Evolutionary conservation across 2,329 filamentous ascomycete species (phyloP), one percentile per base, ranked within the genome.

Genomic region (Phaeoacremonium minimum): DNA sequence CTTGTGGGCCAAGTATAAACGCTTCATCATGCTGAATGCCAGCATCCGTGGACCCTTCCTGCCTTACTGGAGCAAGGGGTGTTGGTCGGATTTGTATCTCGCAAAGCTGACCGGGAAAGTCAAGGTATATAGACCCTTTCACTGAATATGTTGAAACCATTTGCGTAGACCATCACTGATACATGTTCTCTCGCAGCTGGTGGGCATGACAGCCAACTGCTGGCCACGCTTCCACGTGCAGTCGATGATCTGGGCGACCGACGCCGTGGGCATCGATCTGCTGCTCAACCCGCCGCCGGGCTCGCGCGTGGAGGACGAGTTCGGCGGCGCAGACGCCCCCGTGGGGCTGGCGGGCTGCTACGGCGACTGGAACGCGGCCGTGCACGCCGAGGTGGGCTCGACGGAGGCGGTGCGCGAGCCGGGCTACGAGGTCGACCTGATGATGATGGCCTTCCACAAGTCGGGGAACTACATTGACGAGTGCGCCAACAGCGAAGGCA

Each of bases 181-280:
- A 31, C 28, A n/a, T 19, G 13, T 29, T 31, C 33, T 38, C 33
- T 38, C 38, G 19, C 38, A 65, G 59, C 50, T 64, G 16, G 55
- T 64, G 7, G 62, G 61, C 9, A 58, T 60, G 48, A 57, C 58
- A 1, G 48, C 49, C 18, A 63, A 56, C 44, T 64, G 61, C 49
- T 38, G 42, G 7, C 60, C 60, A 6, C 38, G 42, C 7, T 53
- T 52, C 29, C 60, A 63, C 41, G 43, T 63, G 3, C 58, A 64
- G 43, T 56, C 58, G 28, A 62, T 60, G 53, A 52, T 64, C 34
- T 57, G 51, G 46, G 58, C 61, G 8, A 65, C 62, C 7, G 61
- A 65, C 48, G 33, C 43, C 12, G 42, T 54, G n/a, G 63, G 62
- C 44, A 61, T 66, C 40, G 43, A 46, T 7, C 32, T 60, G 17